These are phyloP conservation scores for Hypoxylon subgilvum DNA, from an alignment of 495 filamentous ascomycete genomes.

Conservation along the genomic window DNA sequence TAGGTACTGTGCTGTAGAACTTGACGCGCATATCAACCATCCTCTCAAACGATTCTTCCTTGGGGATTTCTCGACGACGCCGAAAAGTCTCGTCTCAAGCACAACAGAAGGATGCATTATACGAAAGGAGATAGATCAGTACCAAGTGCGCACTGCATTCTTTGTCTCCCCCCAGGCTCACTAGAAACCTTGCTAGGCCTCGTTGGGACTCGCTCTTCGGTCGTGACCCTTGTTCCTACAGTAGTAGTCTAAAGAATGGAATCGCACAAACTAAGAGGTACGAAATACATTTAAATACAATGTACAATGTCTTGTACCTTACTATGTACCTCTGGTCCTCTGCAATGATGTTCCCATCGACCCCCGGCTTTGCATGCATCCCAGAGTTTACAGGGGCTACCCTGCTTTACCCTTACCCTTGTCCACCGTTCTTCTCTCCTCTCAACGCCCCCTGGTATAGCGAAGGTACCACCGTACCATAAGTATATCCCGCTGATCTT, in stretches of 20 bases:
- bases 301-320: background rate
- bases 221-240: slow-evolving; percentile 37
- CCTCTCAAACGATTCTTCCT: background rate
- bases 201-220: slow-evolving; percentile 33
- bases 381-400: slow-evolving; percentile 18
- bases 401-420: slow-evolving; percentile 19
- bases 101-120: slow-evolving; percentile 8
- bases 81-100: background rate
- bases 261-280: slow-evolving; percentile 19
- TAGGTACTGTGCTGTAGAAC: too few species aligned
- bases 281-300: too few species aligned
- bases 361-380: slow-evolving; percentile 29
- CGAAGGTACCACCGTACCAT: slow-evolving; percentile 20
- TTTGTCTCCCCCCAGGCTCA: slow-evolving; percentile 24
- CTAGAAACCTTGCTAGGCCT: slow-evolving; percentile 22
- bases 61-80: background rate
- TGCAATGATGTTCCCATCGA: slow-evolving; percentile 27
- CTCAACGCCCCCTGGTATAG: slow-evolving; percentile 30
- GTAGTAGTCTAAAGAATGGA: slow-evolving; percentile 27
- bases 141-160: slow-evolving; percentile 3
- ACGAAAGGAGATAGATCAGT: too few species aligned
- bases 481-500: slow-evolving; percentile 38
- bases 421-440: slow-evolving; percentile 14
- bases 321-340: slow-evolving; percentile 15
- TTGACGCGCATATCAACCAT: too few species aligned